These are phyloP conservation scores for Epichloe festucae DNA, from an alignment of 2,329 filamentous ascomycete genomes.

Conservation along the genomic window DNA sequence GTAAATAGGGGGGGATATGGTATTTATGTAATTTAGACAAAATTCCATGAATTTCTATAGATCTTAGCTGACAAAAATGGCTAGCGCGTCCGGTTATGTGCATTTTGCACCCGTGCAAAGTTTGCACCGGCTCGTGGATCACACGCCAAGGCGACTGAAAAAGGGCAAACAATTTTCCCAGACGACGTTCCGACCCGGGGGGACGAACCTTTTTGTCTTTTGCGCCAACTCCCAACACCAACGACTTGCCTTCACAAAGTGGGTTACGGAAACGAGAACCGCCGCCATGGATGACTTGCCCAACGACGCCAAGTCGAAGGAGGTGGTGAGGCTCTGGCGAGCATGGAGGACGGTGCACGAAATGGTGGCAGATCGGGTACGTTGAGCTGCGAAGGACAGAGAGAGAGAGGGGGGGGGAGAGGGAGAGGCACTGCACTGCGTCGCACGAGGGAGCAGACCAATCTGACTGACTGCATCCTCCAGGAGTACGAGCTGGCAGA, in stretches of 20 bases:
- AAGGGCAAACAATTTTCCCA: neutral
- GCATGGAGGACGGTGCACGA: constrained; percentile 88
- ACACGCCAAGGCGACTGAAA: neutral
- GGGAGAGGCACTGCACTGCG: too few species aligned
- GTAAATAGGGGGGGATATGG: too few species aligned
- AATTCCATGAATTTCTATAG: too few species aligned
- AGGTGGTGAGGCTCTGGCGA: constrained; percentile 68
- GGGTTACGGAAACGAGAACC: neutral
- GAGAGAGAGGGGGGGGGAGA: too few species aligned
- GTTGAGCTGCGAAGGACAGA: constrained; percentile 15
- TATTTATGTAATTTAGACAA: too few species aligned
- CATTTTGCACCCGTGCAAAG: too few species aligned
- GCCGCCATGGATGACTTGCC: constrained; percentile 29
- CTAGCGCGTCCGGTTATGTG: too few species aligned
- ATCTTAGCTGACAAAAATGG: too few species aligned
- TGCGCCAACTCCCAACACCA: constrained; percentile 1
- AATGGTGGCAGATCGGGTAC: constrained; percentile 83
- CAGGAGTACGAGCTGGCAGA: constrained; percentile 91
- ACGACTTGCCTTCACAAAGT: neutral
- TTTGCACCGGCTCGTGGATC: too few species aligned
- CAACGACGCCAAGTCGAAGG: constrained; percentile 37
- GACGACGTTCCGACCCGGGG: neutral
- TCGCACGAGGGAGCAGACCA: neutral
- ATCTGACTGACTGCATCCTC: neutral
- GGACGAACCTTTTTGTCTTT: neutral